These are phyloP conservation scores for Cotoneaster glaucophyllus DNA, from an alignment of 306 rosid genomes.

Conservation along the genomic window DNA sequence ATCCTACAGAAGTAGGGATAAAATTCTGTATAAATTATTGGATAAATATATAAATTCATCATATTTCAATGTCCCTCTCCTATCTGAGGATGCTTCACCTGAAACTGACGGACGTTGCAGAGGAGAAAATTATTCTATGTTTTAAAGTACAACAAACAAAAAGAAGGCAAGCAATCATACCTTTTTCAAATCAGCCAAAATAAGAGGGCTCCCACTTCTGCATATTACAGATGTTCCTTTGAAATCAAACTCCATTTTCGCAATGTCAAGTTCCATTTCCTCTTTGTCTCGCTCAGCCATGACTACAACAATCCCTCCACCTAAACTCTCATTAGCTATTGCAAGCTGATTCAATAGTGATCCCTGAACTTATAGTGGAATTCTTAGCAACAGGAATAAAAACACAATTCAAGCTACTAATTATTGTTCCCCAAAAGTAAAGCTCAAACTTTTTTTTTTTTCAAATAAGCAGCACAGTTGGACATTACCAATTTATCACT, in stretches of 20 bases:
- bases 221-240: constrained; percentile 90
- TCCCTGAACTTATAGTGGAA: constrained; percentile 45
- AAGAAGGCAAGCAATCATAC: constrained; percentile 24
- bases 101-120: neutral
- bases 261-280: constrained; percentile 93
- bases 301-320: constrained; percentile 84
- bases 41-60: neutral
- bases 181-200: constrained; percentile 89
- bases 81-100: neutral
- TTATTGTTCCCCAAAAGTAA: constrained; percentile 1
- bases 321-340: constrained; percentile 85
- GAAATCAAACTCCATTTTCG: constrained; percentile 87
- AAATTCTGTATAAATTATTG: neutral
- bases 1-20: neutral
- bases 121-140: neutral
- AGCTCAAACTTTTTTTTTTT: neutral
- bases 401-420: constrained; percentile 6
- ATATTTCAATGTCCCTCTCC: neutral
- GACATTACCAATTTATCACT: constrained; percentile 73
- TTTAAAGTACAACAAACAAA: neutral
- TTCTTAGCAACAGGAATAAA: constrained; percentile 4
- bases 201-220: constrained; percentile 90
- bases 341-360: constrained; percentile 80
- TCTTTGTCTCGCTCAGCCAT: constrained; percentile 96
- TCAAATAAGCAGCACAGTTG: neutral